A percentile compares a stretch with the other conserved stretches of the same genome.
These are phyloP conservation scores for Trichoderma sp. DNA, from an alignment of 2,329 filamentous ascomycete genomes.

Conservation along the genomic window DNA sequence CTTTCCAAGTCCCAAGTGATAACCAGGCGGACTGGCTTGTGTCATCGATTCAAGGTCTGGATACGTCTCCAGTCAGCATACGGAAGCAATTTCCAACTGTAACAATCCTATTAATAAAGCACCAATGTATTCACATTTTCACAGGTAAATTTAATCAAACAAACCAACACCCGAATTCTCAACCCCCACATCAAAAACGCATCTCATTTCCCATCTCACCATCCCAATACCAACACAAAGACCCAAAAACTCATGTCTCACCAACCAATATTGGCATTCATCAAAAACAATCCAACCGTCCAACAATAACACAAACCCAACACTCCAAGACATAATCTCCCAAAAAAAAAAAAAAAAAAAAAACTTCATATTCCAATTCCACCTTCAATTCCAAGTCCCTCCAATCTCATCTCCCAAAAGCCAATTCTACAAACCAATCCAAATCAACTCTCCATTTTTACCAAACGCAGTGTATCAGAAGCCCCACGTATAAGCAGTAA, in stretches of 20 bases:
- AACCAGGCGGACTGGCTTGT: not conserved
- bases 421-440: not conserved
- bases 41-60: too few species aligned
- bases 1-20: not conserved
- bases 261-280: not conserved
- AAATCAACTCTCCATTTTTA: not conserved
- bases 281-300: not conserved
- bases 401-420: not conserved
- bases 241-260: not conserved
- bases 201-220: not conserved
- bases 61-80: too few species aligned
- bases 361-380: not conserved
- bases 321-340: not conserved
- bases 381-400: too few species aligned
- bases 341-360: not conserved
- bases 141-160: not conserved
- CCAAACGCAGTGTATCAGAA: too few species aligned
- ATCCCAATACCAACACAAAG: not conserved
- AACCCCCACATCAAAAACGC: not conserved
- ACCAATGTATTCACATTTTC: too few species aligned
- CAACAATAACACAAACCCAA: not conserved
- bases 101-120: not conserved
- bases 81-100: too few species aligned
- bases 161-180: not conserved
- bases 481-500: not conserved